Base-by-base conservation (phyloP, 2,329 filamentous ascomycete genomes). In the Sporothrix variecibatus region DNA sequence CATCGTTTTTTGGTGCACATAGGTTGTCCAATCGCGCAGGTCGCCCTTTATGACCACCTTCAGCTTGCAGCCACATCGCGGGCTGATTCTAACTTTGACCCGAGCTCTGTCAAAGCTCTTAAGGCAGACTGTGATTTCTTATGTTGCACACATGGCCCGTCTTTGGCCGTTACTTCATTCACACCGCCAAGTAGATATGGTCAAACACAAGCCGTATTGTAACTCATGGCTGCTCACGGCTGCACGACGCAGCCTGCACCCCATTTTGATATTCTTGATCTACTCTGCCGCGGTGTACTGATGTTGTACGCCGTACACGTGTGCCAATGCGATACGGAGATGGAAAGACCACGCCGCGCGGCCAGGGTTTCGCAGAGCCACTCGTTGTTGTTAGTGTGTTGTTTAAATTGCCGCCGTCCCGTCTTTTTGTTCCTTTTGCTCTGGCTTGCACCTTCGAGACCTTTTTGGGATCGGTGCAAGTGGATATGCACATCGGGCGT, bases 301-400 rank as follows among this genome's bases (percentile, higher is more conserved):
- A 9, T 43, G 40, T 49, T 20, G 43, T 60, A 43, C 34, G n/a
- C n/a, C 60, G 60, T 26, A 65, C 60, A 40, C 62, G 38, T 67
- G 62, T 67, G 62, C 62, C 62, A 46, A 67, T 46, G 38, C 62
- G 38, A 28, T 40, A 28, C 38, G 23, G 38, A 67, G n/a, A 67
- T 2, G 8, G 23, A 46, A 28, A 67, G 38, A 26, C 38, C n/a
- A 40, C n/a, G 62, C 62, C 38, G 62, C 38, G n/a, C n/a, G 62
- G 62, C 62, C 62, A 67, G 23, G 46, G 20, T 8, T 28, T 67
- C 38, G n/a, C 23, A 46, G 23, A 46, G 23, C 62, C 23, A 20
- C 23, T 46, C 38, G 23, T 43, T 34, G 3, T 43, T 64, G 8
- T 60, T 43, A 64, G 11, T 40, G 11, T 64, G 1, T 23, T 40